Conservation (phyloP, 768 basidiomycete genomes). For the Hydnum rufescens region DNA sequence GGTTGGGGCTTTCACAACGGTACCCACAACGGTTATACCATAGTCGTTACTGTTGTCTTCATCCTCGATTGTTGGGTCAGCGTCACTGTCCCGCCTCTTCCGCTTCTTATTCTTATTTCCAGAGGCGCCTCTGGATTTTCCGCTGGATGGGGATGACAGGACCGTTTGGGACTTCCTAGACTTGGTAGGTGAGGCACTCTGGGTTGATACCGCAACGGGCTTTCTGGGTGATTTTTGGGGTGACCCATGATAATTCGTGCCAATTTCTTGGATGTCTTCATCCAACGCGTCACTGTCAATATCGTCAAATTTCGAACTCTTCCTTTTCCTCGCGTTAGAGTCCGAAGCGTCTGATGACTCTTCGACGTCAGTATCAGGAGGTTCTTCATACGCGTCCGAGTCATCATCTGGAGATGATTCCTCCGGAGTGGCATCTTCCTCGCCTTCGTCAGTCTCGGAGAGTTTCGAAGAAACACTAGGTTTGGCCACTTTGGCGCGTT, state of each 20-base stretch:
- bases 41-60: conserved; percentile 32
- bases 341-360: not conserved
- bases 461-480: too few species aligned
- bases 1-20: conserved; percentile 61
- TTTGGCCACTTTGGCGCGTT: too few species aligned
- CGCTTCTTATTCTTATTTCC: conserved; percentile 12
- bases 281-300: not conserved
- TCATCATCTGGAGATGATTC: not conserved
- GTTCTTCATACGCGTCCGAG: not conserved
- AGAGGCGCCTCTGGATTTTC: conserved; percentile 8
- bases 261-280: not conserved
- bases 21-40: conserved; percentile 52
- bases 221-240: not conserved
- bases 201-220: not conserved
- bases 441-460: too few species aligned
- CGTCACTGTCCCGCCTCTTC: conserved; percentile 15
- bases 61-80: conserved; percentile 22
- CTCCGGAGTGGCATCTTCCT: too few species aligned
- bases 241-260: not conserved
- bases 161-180: too few species aligned
- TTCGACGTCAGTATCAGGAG: not conserved
- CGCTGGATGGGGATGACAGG: not conserved
- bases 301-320: not conserved
- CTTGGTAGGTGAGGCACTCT: not conserved
- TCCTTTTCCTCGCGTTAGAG: not conserved